Evolutionary conservation across 2,329 filamentous ascomycete species (phyloP).

Genomic region (Pseudofabraea citricarpa): DNA sequence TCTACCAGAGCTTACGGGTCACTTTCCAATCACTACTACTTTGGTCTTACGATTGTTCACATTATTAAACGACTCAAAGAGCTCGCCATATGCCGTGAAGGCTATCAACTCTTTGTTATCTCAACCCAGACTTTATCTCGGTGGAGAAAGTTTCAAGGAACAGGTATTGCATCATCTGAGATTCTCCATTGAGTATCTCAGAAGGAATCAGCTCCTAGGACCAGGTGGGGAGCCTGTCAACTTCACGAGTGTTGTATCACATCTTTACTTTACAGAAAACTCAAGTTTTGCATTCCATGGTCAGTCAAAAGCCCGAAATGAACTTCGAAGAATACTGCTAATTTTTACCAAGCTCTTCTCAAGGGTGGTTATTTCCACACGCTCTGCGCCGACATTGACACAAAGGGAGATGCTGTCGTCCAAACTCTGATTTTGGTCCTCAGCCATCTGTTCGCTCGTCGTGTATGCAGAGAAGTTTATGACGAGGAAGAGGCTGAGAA

Average conservation of each 20-base stretch:
- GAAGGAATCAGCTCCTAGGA: constrained; percentile 62
- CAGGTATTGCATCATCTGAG: constrained; percentile 71
- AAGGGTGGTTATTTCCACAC: constrained; percentile 65
- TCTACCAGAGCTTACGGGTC: constrained; percentile 68
- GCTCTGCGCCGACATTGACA: constrained; percentile 54
- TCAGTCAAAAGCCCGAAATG: too few relatives aligned
- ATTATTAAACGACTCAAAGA: constrained; percentile 60
- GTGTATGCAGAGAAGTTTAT: constrained; percentile 43
- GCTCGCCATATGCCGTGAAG: constrained; percentile 55
- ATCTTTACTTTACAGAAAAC: constrained; percentile 74
- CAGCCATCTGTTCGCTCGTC: constrained; percentile 64
- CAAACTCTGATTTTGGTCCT: constrained; percentile 63
- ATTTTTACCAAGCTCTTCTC: constrained; percentile 44
- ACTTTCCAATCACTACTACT: constrained; percentile 73
- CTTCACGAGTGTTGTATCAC: constrained; percentile 65
- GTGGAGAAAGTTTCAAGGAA: constrained; percentile 61
- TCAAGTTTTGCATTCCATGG: constrained; percentile 71
- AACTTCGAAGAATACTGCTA: background rate
- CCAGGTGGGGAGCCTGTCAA: constrained; percentile 60
- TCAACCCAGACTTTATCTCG: constrained; percentile 65
- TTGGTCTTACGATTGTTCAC: constrained; percentile 65
- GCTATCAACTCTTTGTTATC: constrained; percentile 64
- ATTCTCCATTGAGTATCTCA: constrained; percentile 77
- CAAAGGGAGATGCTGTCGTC: constrained; percentile 43
- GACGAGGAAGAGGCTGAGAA: constrained; percentile 42